Percentiles rank a stretch among this genome's conserved stretches.
These are phyloP conservation scores for Syncephalastrum racemosum DNA, from an alignment of 371 early-diverging fungal species.

Conservation along the genomic window DNA sequence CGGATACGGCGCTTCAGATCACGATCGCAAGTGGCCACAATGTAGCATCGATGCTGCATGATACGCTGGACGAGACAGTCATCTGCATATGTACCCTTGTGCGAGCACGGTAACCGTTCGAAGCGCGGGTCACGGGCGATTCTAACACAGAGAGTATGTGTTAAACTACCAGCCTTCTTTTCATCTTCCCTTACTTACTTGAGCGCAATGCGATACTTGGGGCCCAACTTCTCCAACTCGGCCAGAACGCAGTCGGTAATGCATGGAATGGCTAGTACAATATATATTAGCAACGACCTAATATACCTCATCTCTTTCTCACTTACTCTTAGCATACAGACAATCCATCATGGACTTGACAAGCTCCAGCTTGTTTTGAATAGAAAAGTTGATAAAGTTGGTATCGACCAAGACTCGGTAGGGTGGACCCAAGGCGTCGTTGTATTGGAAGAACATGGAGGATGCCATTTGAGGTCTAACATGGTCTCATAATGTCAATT, in stretches of 20 bases:
- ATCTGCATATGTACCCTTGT: conserved; percentile 99
- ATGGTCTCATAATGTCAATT: conserved; percentile 4
- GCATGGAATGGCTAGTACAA: conserved; percentile 75
- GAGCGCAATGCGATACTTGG: conserved; percentile 96
- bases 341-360: conserved; percentile 98
- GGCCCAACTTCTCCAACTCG: conserved; percentile 99
- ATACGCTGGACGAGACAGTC: conserved; percentile 98
- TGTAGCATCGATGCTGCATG: conserved; percentile 97
- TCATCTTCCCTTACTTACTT: conserved; percentile 45
- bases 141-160: conserved; percentile 26
- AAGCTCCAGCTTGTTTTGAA: conserved; percentile 98
- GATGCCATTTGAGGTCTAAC: conserved; percentile 87
- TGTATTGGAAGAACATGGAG: conserved; percentile 96
- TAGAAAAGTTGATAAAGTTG: conserved; percentile 99
- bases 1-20: conserved; percentile 98
- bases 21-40: conserved; percentile 99
- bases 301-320: background rate
- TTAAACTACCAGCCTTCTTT: too few species aligned
- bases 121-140: conserved; percentile 96
- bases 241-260: conserved; percentile 99
- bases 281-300: background rate
- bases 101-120: conserved; percentile 95
- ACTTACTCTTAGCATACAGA: conserved; percentile 90
- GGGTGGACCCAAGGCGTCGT: conserved; percentile 96
- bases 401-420: conserved; percentile 99